Base-by-base conservation (phyloP, 768 basidiomycete species). In the Panellus pusillus region DNA sequence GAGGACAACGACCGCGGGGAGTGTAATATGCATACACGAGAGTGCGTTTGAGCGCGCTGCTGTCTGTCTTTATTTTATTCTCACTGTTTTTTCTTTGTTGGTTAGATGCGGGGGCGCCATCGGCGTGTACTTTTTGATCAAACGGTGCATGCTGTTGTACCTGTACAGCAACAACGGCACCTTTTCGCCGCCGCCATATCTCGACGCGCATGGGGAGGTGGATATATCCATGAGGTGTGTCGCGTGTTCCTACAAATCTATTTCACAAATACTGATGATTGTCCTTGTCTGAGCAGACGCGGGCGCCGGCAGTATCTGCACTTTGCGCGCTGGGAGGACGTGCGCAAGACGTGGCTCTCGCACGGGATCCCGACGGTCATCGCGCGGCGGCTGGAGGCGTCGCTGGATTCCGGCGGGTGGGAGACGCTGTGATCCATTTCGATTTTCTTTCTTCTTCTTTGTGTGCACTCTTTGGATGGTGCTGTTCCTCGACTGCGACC, bases 21-120 rank as follows among this genome's bases (percentile, higher is more conserved):
- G 65, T 98, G 95, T 68, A 99, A 98, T 67, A 82, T 90, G 78
- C 97, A 98, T 66, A 91, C 88, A 46, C 79, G 93, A 79, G 89
- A 91, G 96, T 97, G 65, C 66, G 93, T 85, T 7, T 50, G 52
- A 6, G 24, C 24, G 24, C 29, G 39, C 32, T 11, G n/a, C 39
- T 40, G 12, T 7, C 28, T 42, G n/a, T n/a, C n/a, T n/a, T 31
- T 40, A 28, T 46, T 47, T 60, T n/a, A 41, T 20, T n/a, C 29
- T 24, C 18, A 38, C 18, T 7, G 18, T 36, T 47, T 24, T 36
- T 45, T n/a, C n/a, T n/a, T n/a, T n/a, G 27, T 50, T 47, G 38
- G 45, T 12, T 60, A 98, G 96, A 51, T 98, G 96, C 63, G 92
- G 91, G 6, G 95, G 93, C 5, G 84, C 85, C 2, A 79, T 93